Evolutionary conservation across 2,329 filamentous ascomycete species (phyloP), one percentile per base, ranked within the genome.

Genomic region (Nothopassalora personata): DNA sequence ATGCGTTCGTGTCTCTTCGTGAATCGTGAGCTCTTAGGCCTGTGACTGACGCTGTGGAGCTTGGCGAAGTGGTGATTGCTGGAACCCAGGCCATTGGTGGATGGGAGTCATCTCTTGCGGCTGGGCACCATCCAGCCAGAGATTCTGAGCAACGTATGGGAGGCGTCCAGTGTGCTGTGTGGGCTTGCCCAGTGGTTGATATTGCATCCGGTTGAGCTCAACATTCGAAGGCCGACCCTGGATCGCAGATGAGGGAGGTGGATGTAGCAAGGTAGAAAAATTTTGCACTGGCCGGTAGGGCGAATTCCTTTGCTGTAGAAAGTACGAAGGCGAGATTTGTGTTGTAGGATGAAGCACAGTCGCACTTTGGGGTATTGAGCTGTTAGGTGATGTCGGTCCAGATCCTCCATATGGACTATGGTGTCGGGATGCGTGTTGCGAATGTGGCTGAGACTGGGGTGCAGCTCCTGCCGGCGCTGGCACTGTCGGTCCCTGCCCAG

Each of bases 281-380:
- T 90, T 84, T 55, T 92, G 88, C 43, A 97, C 88, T 1, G 93
- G 93, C 64, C 91, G 89, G 75, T 97, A 97, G 3, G 94, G 94
- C 57, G 93, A 97, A 63, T 89, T 87, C 58, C 94, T 85, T 72
- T 96, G 90, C 69, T 90, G 88, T 39, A 97, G 80, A 74, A 95
- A 95, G 69, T 90, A 85, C 10, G 89, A 92, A 0, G 93, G 93
- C 33, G 94, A 97, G 64, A 94, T 83, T 33, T 89, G 87, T 48
- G 85, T 84, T 5, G 68, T 62, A 46, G 69, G 68, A 39, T 71
- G 70, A 33, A 70, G 84, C 54, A 85, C 82, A 10, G 81, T 77
- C 10, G 78, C 74, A 2, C 83, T 82, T 48, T 80, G 77, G 6
- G 77, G 78, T 23, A 83, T 80, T 15, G 86, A 83, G n/a, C 81